Percentiles rank a stretch among this genome's conserved stretches.
phyloP scores from a whole-genome alignment of 2,329 filamentous ascomycete species.

The Fusarium agapanthi region DNA sequence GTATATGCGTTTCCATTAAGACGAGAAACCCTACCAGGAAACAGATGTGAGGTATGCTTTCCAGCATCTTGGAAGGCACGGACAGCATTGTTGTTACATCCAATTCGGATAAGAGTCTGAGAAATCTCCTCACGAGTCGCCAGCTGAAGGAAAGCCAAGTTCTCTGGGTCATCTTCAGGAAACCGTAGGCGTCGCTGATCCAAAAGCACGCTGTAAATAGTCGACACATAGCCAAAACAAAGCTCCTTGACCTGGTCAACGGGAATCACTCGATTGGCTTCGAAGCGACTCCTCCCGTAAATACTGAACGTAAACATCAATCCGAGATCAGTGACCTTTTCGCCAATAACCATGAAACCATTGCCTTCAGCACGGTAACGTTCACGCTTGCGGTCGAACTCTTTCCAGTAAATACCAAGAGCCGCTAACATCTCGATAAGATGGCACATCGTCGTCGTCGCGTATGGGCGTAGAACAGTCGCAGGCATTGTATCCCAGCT shows the following conservation, averaged over 20 bases:
- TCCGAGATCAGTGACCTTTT: slow-evolving; percentile 58
- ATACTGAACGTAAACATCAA: slow-evolving; percentile 64
- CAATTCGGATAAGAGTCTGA: slow-evolving; percentile 61
- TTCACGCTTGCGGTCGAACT: slow-evolving; percentile 61
- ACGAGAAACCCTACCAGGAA: slow-evolving; percentile 52
- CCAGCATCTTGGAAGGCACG: slow-evolving; percentile 53
- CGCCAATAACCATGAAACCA: slow-evolving; percentile 60
- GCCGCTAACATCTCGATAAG: slow-evolving; percentile 63
- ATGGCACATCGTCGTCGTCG: slow-evolving; percentile 64
- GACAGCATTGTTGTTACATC: slow-evolving; percentile 62
- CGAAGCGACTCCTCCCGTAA: slow-evolving; percentile 58
- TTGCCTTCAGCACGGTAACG: slow-evolving; percentile 65
- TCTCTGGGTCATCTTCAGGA: slow-evolving; percentile 52
- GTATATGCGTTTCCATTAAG: not conserved
- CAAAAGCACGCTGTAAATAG: slow-evolving; percentile 56
- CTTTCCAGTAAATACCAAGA: slow-evolving; percentile 66
- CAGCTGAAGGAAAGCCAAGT: slow-evolving; percentile 56
- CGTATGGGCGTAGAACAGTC: slow-evolving; percentile 58
- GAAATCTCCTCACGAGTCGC: slow-evolving; percentile 59
- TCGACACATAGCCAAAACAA: slow-evolving; percentile 64
- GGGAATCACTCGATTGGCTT: slow-evolving; percentile 61
- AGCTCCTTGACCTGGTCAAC: slow-evolving; percentile 62
- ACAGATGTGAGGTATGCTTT: slow-evolving; percentile 57
- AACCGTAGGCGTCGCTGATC: slow-evolving; percentile 52
- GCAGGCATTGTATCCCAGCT: slow-evolving; percentile 63